phyloP scores from a whole-genome alignment of 73 alveolate species.

The Tetrahymena borealis region DNA sequence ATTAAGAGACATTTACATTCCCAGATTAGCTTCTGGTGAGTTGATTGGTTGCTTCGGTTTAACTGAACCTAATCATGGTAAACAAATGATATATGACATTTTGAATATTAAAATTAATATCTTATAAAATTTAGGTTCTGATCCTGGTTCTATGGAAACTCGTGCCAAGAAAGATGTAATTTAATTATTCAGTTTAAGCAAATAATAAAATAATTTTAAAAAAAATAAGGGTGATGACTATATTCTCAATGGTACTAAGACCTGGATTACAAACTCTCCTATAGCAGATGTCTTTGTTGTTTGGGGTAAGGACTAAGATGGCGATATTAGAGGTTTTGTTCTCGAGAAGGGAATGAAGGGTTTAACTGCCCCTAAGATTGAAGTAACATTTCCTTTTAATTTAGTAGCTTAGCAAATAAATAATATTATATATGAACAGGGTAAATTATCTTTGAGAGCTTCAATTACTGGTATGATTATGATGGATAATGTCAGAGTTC shows the following conservation, averaged over 20 bases:
- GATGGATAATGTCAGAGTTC: conserved; percentile 91
- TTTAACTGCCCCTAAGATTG: conserved; percentile 81
- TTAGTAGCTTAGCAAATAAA: background rate
- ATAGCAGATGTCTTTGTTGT: conserved; percentile 84
- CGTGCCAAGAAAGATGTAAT: conserved; percentile 37
- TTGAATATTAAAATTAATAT: background rate
- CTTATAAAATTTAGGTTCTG: conserved; percentile 27
- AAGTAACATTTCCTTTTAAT: background rate
- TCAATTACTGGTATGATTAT: conserved; percentile 88
- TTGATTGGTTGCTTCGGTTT: conserved; percentile 88
- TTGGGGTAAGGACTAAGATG: conserved; percentile 76
- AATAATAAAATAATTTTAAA: background rate
- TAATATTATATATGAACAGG: conserved; percentile 11
- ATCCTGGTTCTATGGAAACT: conserved; percentile 78
- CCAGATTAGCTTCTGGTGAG: conserved; percentile 90
- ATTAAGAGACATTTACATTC: conserved; percentile 62
- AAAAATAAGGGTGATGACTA: conserved; percentile 58
- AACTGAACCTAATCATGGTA: conserved; percentile 93
- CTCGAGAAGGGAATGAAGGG: conserved; percentile 84
- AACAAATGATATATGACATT: conserved; percentile 9
- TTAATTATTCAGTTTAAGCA: background rate
- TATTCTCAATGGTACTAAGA: conserved; percentile 81
- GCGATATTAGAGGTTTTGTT: conserved; percentile 79
- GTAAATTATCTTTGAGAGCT: conserved; percentile 86
- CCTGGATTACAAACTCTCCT: conserved; percentile 94